Conservation (phyloP, 768 basidiomycete genomes). For the Naganishia randhawae region DNA sequence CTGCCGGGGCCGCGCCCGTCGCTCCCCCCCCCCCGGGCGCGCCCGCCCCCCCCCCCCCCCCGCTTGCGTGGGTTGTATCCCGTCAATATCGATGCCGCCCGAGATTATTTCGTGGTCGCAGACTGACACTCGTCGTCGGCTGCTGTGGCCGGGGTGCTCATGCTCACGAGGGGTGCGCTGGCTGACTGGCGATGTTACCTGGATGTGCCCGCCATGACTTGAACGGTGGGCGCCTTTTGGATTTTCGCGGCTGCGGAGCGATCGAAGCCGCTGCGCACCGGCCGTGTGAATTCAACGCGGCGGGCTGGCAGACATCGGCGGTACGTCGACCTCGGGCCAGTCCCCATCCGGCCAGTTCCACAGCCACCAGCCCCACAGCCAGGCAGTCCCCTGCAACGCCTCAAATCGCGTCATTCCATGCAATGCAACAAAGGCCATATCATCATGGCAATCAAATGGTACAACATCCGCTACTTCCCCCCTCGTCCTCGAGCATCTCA, state of each 20-base stretch:
- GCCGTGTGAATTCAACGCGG: background rate
- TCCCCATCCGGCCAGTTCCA: no score
- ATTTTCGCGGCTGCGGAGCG: conserved; percentile 19
- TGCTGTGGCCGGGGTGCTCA: background rate
- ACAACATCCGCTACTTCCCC: background rate
- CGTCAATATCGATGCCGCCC: background rate
- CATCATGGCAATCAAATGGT: no score
- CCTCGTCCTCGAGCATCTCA: background rate
- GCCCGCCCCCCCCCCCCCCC: no score
- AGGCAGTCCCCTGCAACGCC: no score
- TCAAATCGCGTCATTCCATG: background rate
- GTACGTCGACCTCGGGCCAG: no score
- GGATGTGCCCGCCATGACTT: background rate
- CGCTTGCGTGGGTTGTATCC: no score
- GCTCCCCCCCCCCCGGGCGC: no score
- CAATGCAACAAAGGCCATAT: background rate
- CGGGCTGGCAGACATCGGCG: no score
- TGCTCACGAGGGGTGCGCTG: background rate
- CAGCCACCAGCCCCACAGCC: no score
- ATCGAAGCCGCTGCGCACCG: conserved; percentile 5
- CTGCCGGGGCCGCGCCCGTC: no score
- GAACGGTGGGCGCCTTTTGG: background rate
- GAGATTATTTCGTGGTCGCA: background rate
- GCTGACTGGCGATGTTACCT: background rate
- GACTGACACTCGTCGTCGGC: background rate